A percentile compares a stretch with the other conserved stretches of the same genome.
These are phyloP conservation scores for Septoria linicola DNA, from an alignment of 2,329 filamentous ascomycete genomes.

Conservation along the genomic window DNA sequence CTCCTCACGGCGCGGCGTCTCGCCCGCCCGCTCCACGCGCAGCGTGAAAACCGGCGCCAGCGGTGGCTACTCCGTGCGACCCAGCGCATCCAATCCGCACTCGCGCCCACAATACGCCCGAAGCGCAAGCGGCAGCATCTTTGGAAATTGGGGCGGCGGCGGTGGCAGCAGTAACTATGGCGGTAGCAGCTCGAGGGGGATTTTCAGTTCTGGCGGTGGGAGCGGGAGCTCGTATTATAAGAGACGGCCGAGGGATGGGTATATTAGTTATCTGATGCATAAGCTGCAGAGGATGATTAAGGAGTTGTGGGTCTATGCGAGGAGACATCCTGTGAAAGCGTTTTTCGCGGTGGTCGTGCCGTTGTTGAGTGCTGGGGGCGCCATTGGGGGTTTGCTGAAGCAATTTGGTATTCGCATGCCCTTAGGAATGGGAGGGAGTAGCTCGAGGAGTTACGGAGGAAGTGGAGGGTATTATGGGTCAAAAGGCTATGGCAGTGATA, in stretches of 20 bases:
- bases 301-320: slow-evolving; percentile 77
- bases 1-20: slow-evolving; percentile 24
- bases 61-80: slow-evolving; percentile 32
- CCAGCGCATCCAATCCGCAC: slow-evolving; percentile 16
- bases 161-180: slow-evolving; percentile 6
- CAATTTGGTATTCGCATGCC: slow-evolving; percentile 80
- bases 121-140: slow-evolving; percentile 25
- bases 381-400: slow-evolving; percentile 71
- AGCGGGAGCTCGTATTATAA: slow-evolving; percentile 73
- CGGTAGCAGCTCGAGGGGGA: slow-evolving; percentile 25
- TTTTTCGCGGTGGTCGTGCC: slow-evolving; percentile 88
- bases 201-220: slow-evolving; percentile 27
- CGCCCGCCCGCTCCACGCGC: slow-evolving; percentile 24
- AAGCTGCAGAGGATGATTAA: slow-evolving; percentile 77
- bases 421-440: slow-evolving; percentile 43
- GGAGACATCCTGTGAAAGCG: slow-evolving; percentile 80
- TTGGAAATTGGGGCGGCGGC: slow-evolving; percentile 21
- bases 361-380: slow-evolving; percentile 73
- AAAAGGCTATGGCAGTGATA: slow-evolving; percentile 43
- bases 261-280: slow-evolving; percentile 69
- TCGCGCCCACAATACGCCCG: slow-evolving; percentile 19
- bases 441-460: slow-evolving; percentile 27
- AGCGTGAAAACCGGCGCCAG: slow-evolving; percentile 20
- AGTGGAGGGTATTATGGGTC: slow-evolving; percentile 48
- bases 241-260: slow-evolving; percentile 72